Percentiles rank a stretch among this genome's conserved stretches.
These are phyloP conservation scores for Drechslerella stenobrocha DNA, from an alignment of 2,329 filamentous ascomycete genomes.

Conservation along the genomic window DNA sequence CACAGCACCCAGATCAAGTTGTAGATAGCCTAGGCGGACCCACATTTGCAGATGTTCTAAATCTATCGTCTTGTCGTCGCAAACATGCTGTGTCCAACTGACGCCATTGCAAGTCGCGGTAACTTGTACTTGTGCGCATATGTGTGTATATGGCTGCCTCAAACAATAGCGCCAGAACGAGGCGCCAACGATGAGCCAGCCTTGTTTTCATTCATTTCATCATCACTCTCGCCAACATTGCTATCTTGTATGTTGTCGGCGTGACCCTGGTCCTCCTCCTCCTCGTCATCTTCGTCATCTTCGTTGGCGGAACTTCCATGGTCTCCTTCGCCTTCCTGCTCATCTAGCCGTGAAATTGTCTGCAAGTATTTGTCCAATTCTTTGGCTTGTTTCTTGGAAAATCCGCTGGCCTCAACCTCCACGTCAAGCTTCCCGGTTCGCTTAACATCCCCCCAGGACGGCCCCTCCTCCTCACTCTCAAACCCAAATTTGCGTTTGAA, in stretches of 20 bases:
- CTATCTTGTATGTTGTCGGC: constrained; percentile 54
- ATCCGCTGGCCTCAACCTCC: constrained; percentile 86
- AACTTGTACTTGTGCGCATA: constrained; percentile 9
- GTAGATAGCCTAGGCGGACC: constrained; percentile 24
- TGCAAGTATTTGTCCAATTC: constrained; percentile 91
- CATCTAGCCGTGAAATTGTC: constrained; percentile 63
- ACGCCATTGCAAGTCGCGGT: too few species aligned
- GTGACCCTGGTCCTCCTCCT: constrained; percentile 55
- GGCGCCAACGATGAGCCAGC: constrained; percentile 30
- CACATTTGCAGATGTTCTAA: constrained; percentile 20
- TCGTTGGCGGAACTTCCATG: constrained; percentile 54
- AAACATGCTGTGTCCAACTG: too few species aligned
- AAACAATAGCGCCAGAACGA: constrained; percentile 28
- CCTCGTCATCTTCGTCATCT: constrained; percentile 57
- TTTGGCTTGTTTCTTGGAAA: constrained; percentile 95
- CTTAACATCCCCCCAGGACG: constrained; percentile 84
- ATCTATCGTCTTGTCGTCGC: not conserved
- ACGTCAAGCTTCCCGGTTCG: constrained; percentile 75
- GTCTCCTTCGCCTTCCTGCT: constrained; percentile 55
- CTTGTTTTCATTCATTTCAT: constrained; percentile 45
- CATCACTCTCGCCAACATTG: constrained; percentile 54
- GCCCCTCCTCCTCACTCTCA: constrained; percentile 76
- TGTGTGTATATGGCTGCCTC: constrained; percentile 33
- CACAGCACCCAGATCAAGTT: too few species aligned
- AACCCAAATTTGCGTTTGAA: constrained; percentile 90